Evolutionary conservation across 2,329 filamentous ascomycete genomes (phyloP), one percentile per base, ranked within the genome.

Genomic region (Fusarium robinianum): DNA sequence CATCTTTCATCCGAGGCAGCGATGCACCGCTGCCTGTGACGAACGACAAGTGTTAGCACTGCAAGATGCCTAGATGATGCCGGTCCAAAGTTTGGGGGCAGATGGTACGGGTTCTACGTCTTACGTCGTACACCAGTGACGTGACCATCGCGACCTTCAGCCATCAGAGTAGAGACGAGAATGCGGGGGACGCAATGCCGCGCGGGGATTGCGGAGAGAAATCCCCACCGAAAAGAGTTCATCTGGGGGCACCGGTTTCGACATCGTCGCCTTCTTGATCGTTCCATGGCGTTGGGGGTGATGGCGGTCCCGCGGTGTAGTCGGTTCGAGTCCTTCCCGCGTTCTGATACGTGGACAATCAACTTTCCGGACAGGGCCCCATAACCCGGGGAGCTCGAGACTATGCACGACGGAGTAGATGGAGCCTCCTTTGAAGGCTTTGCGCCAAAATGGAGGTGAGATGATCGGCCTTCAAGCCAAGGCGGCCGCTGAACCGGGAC

Each of bases 151-250:
- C 19, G 32, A 14, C 16, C 44, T 46, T 31, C 39, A 22, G 38
- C 40, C 38, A 23, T 49, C 35, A 41, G 40, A 50, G 49, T 33
- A 25, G 10, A 34, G 23, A 21, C 30, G 33, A 48, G 33, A 23
- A 45, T 59, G 57, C 41, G 57, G 57, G 42, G 57, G 46, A 42
- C 19, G 33, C 47, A 53, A 24, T 58, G 40, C 49, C 45, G 43
- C 40, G 45, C 43, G 41, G 46, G 51, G 53, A 51, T 49, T 55
- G 52, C 49, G 55, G 55, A 47, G 53, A 41, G 49, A 56, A 45
- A 36, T 44, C 46, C 49, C 57, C 57, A 60, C 54, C 33, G 32
- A 46, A 41, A 43, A 41, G 42, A 34, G 49, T 31, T 46, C 25
- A 33, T 38, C 37, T 41, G 27, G 39, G 36, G 33, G 26, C 26